Base-by-base conservation (phyloP, 192 early-diverging fungal species). In the Gamsiella multidivaricata region DNA sequence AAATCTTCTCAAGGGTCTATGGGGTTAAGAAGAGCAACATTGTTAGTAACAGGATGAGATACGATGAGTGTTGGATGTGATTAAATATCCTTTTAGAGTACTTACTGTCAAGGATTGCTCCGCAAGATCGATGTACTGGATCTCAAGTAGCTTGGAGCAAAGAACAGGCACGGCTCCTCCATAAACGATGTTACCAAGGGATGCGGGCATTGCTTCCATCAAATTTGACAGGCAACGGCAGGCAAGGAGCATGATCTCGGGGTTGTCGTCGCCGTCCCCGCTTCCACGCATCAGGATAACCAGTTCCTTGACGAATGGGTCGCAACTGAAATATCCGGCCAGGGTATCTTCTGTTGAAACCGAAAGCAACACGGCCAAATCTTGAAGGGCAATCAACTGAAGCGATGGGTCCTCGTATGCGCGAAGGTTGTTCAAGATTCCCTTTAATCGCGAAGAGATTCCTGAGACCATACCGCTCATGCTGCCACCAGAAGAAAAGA, bases 121-220 rank as follows among this genome's bases (percentile, higher is more conserved):
- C 7, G 95, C 96, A 43, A 98, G 83, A 61, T 98, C 96, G 54
- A 97, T 96, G 57, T 93, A 97, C 64, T 95, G 90, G 54, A 98
- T 92, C 56, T 93, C 91, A 57, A 86, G 81, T 28, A 98, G 80
- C 70, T 95, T 96, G 33, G 81, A 76, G 29, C 94, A 89, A 9
- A 98, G 81, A 1, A 90, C 90, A 20, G 85, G 69, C 0, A 95
- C 83, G 11, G 88, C 92, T 3, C 89, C 91, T 68, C 89, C 80
- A 10, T 90, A 86, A 7, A 93, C 87, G 31, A 96, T 83, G 8
- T 85, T 83, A 0, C 84, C 78, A 7, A 88, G 80, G 6, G 89
- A 78, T 3, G 87, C 74, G 3, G 96, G 96, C 52, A 94, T 87
- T 2, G 94, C 94, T 57, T 98, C 96, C 31, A 98, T 88, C 54